A percentile compares a stretch with the other conserved stretches of the same genome.
Conservation (phyloP, 208 protist species). For the Acanthamoeba triangularis region DNA sequence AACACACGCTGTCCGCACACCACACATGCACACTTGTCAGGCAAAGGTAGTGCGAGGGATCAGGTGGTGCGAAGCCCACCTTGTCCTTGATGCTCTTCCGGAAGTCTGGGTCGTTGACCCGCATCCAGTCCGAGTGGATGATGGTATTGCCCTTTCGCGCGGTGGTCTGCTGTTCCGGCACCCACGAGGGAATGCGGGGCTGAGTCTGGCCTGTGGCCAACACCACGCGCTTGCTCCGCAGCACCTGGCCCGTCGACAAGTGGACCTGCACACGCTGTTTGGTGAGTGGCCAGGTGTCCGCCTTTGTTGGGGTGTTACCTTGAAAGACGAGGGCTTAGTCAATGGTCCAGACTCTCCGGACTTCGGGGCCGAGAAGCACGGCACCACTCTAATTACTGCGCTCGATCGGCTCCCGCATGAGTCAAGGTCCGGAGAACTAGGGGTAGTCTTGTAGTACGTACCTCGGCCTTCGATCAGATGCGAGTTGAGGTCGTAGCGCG, state of each 20-base stretch:
- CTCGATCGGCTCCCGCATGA: too few relatives aligned
- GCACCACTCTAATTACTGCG: background rate
- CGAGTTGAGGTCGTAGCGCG: slow-evolving; percentile 23
- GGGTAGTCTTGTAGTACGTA: background rate
- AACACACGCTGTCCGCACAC: background rate
- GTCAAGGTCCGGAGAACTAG: background rate
- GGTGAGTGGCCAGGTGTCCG: too few relatives aligned
- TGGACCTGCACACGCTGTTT: background rate
- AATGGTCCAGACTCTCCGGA: background rate
- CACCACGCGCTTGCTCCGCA: background rate
- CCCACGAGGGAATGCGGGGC: background rate
- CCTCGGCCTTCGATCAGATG: background rate
- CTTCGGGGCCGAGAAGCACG: too few relatives aligned
- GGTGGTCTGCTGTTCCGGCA: background rate
- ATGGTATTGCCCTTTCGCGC: background rate
- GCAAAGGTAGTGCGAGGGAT: too few relatives aligned
- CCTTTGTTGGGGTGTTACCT: too few relatives aligned
- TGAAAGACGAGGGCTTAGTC: background rate
- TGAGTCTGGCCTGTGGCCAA: background rate
- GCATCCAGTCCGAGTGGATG: slow-evolving; percentile 3
- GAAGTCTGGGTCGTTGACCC: background rate
- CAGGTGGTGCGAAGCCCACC: too few relatives aligned
- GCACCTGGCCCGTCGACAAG: background rate
- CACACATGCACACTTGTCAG: too few relatives aligned
- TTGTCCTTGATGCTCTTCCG: background rate